A percentile compares a stretch with the other conserved stretches of the same genome.
These are phyloP conservation scores for Hamigera avellanea DNA, from an alignment of 495 filamentous ascomycete species.

Conservation along the genomic window DNA sequence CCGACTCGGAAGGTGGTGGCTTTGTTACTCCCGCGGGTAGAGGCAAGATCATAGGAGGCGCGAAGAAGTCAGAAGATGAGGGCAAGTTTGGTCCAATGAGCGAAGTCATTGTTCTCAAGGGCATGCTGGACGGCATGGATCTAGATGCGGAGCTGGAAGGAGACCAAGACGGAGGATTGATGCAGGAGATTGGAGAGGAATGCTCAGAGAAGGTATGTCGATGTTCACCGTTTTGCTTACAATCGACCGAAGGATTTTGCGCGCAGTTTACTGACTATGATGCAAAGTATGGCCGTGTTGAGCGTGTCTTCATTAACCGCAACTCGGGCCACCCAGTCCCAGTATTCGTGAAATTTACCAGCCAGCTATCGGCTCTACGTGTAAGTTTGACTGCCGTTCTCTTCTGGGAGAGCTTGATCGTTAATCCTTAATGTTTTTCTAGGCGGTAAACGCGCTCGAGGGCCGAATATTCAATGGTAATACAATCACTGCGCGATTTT, in stretches of 20 bases:
- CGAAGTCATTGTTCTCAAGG: slow-evolving; percentile 63
- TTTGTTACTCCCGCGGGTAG: slow-evolving; percentile 56
- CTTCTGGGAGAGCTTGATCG: background rate
- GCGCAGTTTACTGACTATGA: slow-evolving; percentile 2
- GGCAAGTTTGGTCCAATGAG: slow-evolving; percentile 65
- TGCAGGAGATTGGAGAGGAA: slow-evolving; percentile 91
- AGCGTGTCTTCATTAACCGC: slow-evolving; percentile 65
- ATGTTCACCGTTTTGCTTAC: background rate
- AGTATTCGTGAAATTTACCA: slow-evolving; percentile 89
- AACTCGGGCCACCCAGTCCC: slow-evolving; percentile 37
- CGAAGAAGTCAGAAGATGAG: slow-evolving; percentile 35
- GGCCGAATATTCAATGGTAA: slow-evolving; percentile 82
- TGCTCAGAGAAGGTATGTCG: slow-evolving; percentile 62
- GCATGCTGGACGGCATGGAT: slow-evolving; percentile 77
- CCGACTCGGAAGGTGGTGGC: slow-evolving; percentile 70
- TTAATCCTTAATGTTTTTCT: slow-evolving; percentile 1
- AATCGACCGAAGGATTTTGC: background rate
- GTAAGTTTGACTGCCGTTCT: slow-evolving; percentile 36
- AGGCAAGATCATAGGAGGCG: slow-evolving; percentile 70
- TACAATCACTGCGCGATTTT: slow-evolving; percentile 65
- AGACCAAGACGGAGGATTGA: slow-evolving; percentile 51
- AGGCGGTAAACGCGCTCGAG: slow-evolving; percentile 83
- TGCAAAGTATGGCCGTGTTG: slow-evolving; percentile 68
- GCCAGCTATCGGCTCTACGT: slow-evolving; percentile 64
- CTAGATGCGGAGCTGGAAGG: slow-evolving; percentile 52